These are phyloP conservation scores for Trypanosoma avium DNA, from an alignment of 208 protist genomes.

Conservation along the genomic window DNA sequence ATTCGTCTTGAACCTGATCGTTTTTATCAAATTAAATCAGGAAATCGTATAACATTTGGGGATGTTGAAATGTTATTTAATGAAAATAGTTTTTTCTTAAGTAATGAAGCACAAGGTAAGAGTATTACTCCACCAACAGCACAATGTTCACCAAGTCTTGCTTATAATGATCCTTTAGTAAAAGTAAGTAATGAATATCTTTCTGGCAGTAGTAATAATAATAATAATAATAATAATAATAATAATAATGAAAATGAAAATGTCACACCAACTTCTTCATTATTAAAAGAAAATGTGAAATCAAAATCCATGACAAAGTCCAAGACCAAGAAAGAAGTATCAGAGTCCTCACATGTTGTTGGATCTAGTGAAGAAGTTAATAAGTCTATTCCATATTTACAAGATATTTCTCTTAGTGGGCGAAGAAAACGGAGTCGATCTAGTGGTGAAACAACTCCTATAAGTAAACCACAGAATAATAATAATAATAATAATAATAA, in stretches of 20 bases:
- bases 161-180: background rate
- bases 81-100: slow-evolving; percentile 29
- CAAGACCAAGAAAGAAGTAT: background rate
- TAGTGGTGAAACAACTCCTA: background rate
- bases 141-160: background rate
- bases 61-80: slow-evolving; percentile 54
- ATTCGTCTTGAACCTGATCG: slow-evolving; percentile 63
- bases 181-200: background rate
- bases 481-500: too few species aligned
- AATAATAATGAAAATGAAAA: too few species aligned
- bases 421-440: slow-evolving; percentile 15
- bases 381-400: slow-evolving; percentile 5
- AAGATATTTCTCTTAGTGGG: background rate
- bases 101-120: background rate
- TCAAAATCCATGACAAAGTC: too few species aligned
- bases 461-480: too few species aligned
- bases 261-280: too few species aligned
- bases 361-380: background rate
- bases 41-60: slow-evolving; percentile 73
- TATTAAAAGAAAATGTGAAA: too few species aligned
- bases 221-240: too few species aligned
- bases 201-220: background rate
- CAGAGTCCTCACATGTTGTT: background rate
- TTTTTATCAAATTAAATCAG: slow-evolving; percentile 76
- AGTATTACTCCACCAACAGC: background rate